Conservation (phyloP, 2,329 filamentous ascomycete genomes). For the Cordyceps cateniannulata region DNA sequence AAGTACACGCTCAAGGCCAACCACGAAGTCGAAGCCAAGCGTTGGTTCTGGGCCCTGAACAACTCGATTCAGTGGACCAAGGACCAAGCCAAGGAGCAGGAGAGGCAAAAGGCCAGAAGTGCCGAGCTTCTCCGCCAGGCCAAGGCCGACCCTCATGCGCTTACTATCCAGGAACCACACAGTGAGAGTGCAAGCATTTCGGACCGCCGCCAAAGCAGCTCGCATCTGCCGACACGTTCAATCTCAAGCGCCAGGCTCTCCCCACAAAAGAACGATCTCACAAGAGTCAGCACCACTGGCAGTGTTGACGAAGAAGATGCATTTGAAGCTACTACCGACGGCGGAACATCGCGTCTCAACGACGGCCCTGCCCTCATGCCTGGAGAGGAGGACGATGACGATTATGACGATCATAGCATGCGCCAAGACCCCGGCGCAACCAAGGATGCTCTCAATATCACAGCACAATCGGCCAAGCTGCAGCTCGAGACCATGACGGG, state of each 20-base stretch:
- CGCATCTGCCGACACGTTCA: constrained; percentile 33
- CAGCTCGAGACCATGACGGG: constrained; percentile 86
- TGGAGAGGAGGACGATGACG: constrained; percentile 62
- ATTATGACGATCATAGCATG: constrained; percentile 68
- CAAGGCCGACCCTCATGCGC: constrained; percentile 58
- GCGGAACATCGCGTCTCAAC: constrained; percentile 31
- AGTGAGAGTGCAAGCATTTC: constrained; percentile 48
- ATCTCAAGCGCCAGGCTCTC: constrained; percentile 21
- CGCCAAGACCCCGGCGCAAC: constrained; percentile 66
- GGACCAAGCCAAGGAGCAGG: constrained; percentile 89
- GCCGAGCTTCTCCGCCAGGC: constrained; percentile 72
- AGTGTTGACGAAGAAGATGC: constrained; percentile 49
- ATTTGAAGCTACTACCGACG: constrained; percentile 40
- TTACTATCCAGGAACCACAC: constrained; percentile 38
- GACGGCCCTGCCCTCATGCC: constrained; percentile 30
- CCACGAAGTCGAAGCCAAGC: constrained; percentile 94
- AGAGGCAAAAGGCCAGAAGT: constrained; percentile 65
- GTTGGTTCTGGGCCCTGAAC: constrained; percentile 98
- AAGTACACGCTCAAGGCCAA: constrained; percentile 98
- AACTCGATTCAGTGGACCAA: constrained; percentile 99
- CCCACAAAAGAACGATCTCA: constrained; percentile 29
- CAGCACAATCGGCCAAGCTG: constrained; percentile 86
- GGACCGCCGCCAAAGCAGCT: constrained; percentile 38
- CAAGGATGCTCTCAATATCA: constrained; percentile 95
- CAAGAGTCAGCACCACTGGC: constrained; percentile 38